These are phyloP conservation scores for Colletotrichum truncatum DNA, from an alignment of 2,329 filamentous ascomycete genomes.

Conservation along the genomic window DNA sequence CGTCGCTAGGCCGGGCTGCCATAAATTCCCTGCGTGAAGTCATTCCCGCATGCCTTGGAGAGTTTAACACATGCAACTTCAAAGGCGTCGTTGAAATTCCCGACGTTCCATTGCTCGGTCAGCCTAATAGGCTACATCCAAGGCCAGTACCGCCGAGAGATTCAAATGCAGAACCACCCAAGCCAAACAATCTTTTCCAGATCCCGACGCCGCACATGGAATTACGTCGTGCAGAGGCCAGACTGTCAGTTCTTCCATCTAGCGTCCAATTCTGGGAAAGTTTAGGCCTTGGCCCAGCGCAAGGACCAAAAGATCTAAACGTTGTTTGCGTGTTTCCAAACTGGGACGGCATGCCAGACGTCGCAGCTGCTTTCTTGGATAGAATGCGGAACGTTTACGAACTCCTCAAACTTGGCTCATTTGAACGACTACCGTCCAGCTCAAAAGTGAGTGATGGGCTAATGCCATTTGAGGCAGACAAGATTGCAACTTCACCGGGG, in stretches of 20 bases:
- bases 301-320: conserved; percentile 75
- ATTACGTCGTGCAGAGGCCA: conserved; percentile 74
- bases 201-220: conserved; percentile 77
- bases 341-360: conserved; percentile 68
- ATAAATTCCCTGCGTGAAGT: conserved; percentile 56
- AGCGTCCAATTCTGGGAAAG: conserved; percentile 85
- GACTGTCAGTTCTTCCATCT: conserved; percentile 78
- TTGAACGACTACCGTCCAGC: conserved; percentile 58
- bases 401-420: conserved; percentile 74
- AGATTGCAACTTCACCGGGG: conserved; percentile 36
- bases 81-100: conserved; percentile 24
- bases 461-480: conserved; percentile 59
- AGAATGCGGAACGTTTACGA: conserved; percentile 78
- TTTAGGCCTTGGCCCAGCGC: conserved; percentile 76
- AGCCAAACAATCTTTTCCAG: conserved; percentile 64
- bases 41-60: conserved; percentile 55
- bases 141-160: conserved; percentile 54
- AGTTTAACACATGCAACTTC: conserved; percentile 30
- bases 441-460: conserved; percentile 58
- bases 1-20: conserved; percentile 55
- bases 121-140: conserved; percentile 61
- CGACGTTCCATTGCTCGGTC: conserved; percentile 54
- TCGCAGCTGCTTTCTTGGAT: conserved; percentile 71
- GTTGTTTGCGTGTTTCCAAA: conserved; percentile 77
- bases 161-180: conserved; percentile 53